phyloP scores from a whole-genome alignment of 306 rosid genomes.

The Fragaria nilgerrensis region DNA sequence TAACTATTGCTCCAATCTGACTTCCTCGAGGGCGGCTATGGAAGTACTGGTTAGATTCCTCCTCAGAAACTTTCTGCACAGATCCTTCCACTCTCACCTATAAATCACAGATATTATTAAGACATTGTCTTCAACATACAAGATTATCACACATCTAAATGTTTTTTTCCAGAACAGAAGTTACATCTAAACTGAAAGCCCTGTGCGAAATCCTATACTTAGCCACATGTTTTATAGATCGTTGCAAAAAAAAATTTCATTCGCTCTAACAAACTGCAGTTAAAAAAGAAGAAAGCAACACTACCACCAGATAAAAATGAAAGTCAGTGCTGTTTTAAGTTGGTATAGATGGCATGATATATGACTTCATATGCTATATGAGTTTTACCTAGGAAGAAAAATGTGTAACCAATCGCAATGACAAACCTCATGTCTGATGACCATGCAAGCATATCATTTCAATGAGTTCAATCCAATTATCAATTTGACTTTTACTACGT shows the following conservation, averaged over 20 bases:
- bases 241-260: not conserved
- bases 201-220: not conserved
- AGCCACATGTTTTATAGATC: not conserved
- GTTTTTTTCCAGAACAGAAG: not conserved
- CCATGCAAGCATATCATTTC: not conserved
- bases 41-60: conserved; percentile 86
- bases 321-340: not conserved
- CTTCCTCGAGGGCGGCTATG: conserved; percentile 98
- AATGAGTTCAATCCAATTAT: not conserved
- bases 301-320: not conserved
- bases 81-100: conserved; percentile 93
- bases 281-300: not conserved
- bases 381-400: not conserved
- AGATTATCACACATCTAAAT: conserved; percentile 8
- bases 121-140: conserved; percentile 17
- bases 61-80: conserved; percentile 76
- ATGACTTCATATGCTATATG: not conserved
- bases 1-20: conserved; percentile 93
- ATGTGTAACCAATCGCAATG: not conserved
- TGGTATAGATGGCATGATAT: not conserved
- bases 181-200: not conserved
- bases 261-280: not conserved
- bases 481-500: not conserved
- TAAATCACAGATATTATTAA: conserved; percentile 14
- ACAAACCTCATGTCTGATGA: not conserved